Conservation (phyloP, 345 rosid species). For the Cochlearia excelsa region DNA sequence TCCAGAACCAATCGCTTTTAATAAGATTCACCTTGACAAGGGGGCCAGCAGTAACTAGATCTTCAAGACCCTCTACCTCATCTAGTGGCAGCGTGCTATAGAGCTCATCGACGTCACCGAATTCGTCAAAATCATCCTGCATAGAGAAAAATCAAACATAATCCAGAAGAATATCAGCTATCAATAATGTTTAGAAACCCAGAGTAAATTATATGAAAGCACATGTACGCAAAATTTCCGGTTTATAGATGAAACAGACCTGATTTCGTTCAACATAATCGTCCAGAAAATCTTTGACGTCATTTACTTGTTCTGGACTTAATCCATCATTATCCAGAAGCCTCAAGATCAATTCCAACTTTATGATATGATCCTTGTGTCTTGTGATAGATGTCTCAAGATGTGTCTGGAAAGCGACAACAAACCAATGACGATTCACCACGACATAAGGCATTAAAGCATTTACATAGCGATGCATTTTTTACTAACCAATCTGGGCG, state of each 20-base stretch:
- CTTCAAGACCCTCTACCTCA: slow-evolving; percentile 96
- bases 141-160: slow-evolving; percentile 11
- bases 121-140: slow-evolving; percentile 95
- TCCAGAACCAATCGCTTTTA: slow-evolving; percentile 3
- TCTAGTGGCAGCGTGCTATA: slow-evolving; percentile 76
- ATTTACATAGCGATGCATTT: slow-evolving; percentile 19
- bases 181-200: slow-evolving; percentile 11
- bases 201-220: background rate
- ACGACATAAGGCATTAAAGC: background rate
- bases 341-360: slow-evolving; percentile 92
- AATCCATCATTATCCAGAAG: slow-evolving; percentile 94
- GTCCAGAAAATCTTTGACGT: slow-evolving; percentile 90
- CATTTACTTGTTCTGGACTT: slow-evolving; percentile 98
- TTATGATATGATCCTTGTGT: slow-evolving; percentile 93
- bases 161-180: slow-evolving; percentile 26
- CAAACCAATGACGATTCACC: slow-evolving; percentile 22
- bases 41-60: slow-evolving; percentile 72
- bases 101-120: slow-evolving; percentile 87
- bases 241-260: slow-evolving; percentile 43
- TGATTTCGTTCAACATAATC: slow-evolving; percentile 98
- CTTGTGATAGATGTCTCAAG: slow-evolving; percentile 90
- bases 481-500: slow-evolving; percentile 85
- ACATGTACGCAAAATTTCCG: slow-evolving; percentile 13
- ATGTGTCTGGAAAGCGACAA: slow-evolving; percentile 59
- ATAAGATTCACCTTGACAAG: slow-evolving; percentile 63